Conservation (phyloP, 2,329 filamentous ascomycete species). For the Ophiostoma piceae region DNA sequence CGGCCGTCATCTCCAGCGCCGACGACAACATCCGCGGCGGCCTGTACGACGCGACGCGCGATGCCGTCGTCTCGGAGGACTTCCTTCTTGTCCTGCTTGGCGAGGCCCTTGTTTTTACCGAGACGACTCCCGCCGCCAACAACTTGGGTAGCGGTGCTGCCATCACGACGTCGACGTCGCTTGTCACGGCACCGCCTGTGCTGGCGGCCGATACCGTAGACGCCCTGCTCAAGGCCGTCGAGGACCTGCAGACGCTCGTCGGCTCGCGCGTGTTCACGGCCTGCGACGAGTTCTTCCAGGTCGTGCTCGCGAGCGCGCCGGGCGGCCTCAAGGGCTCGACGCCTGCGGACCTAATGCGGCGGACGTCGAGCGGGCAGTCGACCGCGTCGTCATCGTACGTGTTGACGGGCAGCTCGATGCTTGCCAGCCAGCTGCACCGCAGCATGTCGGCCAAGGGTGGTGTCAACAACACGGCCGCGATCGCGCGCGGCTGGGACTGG, state of each 20-base stretch:
- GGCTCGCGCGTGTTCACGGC: constrained; percentile 64
- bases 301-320: constrained; percentile 66
- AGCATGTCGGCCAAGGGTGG: constrained; percentile 50
- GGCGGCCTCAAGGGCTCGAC: constrained; percentile 52
- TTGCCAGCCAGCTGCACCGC: constrained; percentile 58
- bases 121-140: constrained; percentile 35
- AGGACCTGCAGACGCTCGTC: constrained; percentile 70
- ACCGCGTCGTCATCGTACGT: constrained; percentile 52
- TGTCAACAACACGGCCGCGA: constrained; percentile 36
- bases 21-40: constrained; percentile 89
- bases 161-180: neutral
- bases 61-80: constrained; percentile 82
- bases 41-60: constrained; percentile 72
- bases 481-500: constrained; percentile 52
- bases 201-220: constrained; percentile 68
- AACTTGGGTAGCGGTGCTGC: neutral
- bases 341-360: constrained; percentile 53
- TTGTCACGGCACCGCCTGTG: constrained; percentile 29
- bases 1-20: constrained; percentile 79
- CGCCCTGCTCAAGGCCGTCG: constrained; percentile 67
- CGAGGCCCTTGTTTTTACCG: constrained; percentile 71
- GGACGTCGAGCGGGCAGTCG: constrained; percentile 43
- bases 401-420: constrained; percentile 68
- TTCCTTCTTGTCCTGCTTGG: constrained; percentile 78
- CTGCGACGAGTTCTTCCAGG: constrained; percentile 71